Conservation (phyloP, 257 asterid genomes). For the Rubia yunnanensis region DNA sequence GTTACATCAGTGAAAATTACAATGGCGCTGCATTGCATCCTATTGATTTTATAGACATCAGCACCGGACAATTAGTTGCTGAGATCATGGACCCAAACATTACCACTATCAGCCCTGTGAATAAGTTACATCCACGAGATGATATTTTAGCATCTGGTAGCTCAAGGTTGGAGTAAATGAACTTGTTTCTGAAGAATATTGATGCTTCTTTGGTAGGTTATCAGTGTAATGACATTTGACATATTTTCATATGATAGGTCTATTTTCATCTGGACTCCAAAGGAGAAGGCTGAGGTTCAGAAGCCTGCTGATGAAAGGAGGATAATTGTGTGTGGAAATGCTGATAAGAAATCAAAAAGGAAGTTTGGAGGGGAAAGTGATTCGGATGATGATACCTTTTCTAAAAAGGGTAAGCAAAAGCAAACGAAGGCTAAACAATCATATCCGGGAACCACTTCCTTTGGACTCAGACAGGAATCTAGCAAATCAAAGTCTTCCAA, state of each 20-base stretch:
- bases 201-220: not conserved
- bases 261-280: conserved; percentile 84
- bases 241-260: conserved; percentile 38
- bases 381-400: conserved; percentile 33
- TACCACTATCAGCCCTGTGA: conserved; percentile 88
- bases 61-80: conserved; percentile 85
- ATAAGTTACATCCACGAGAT: conserved; percentile 86
- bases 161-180: conserved; percentile 53
- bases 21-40: conserved; percentile 92
- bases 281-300: conserved; percentile 34
- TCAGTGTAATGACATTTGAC: not conserved
- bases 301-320: conserved; percentile 30
- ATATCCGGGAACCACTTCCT: conserved; percentile 24
- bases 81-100: conserved; percentile 89
- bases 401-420: conserved; percentile 32
- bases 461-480: conserved; percentile 20
- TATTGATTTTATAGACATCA: conserved; percentile 72
- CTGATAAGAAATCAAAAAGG: conserved; percentile 30
- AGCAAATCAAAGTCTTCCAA: conserved; percentile 11
- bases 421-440: conserved; percentile 36
- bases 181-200: not conserved
- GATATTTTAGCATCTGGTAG: conserved; percentile 95
- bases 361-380: conserved; percentile 41
- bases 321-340: conserved; percentile 54
- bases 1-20: conserved; percentile 90